A percentile compares a stretch with the other conserved stretches of the same genome.
Conservation (phyloP, 2,329 filamentous ascomycete species). For the Hypoxylon sp. region DNA sequence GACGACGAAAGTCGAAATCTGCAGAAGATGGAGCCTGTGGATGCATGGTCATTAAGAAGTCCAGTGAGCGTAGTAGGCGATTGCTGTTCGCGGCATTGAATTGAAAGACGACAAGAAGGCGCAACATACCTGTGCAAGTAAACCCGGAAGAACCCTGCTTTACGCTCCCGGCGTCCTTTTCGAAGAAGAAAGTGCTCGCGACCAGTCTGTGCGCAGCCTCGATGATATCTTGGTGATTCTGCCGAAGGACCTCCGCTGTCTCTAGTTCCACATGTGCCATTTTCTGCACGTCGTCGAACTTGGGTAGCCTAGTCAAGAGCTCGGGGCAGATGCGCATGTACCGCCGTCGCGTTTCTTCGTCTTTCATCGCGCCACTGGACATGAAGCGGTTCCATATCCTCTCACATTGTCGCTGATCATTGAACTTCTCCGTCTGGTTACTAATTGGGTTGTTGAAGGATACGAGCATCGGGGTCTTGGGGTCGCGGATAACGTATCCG, state of each 20-base stretch:
- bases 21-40: slow-evolving; percentile 52
- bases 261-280: slow-evolving; percentile 51
- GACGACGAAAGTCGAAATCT: slow-evolving; percentile 49
- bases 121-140: slow-evolving; percentile 51
- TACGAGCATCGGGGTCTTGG: slow-evolving; percentile 52
- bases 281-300: slow-evolving; percentile 51
- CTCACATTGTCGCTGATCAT: slow-evolving; percentile 49
- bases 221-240: slow-evolving; percentile 47
- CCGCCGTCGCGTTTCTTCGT: slow-evolving; percentile 41
- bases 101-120: neutral
- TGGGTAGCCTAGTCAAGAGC: slow-evolving; percentile 49
- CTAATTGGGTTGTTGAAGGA: slow-evolving; percentile 52
- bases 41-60: neutral
- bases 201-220: slow-evolving; percentile 54
- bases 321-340: slow-evolving; percentile 54
- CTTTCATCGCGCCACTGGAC: slow-evolving; percentile 37
- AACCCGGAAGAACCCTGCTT: slow-evolving; percentile 51
- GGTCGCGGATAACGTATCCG: slow-evolving; percentile 53
- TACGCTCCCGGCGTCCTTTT: slow-evolving; percentile 51
- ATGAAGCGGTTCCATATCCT: slow-evolving; percentile 50
- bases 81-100: neutral
- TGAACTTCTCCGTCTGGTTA: slow-evolving; percentile 49
- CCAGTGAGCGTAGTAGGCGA: neutral
- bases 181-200: slow-evolving; percentile 55
- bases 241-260: slow-evolving; percentile 47